Base-by-base conservation (phyloP, 768 basidiomycete species). In the Kwoniella dejecticola region DNA sequence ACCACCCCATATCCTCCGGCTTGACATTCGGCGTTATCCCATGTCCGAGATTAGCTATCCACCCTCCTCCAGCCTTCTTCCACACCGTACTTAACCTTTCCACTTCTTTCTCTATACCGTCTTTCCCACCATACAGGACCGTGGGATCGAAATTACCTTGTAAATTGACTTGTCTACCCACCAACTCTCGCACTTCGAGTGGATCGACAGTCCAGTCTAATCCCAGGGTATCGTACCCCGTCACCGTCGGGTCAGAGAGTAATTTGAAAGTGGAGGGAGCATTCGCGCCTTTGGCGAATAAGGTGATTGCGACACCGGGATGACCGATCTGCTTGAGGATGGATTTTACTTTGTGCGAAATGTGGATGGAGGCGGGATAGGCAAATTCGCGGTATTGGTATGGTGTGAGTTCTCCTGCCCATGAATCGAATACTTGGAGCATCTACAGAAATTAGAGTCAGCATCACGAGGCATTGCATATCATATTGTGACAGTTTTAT, bases 41-140 rank as follows among this genome's bases (percentile, higher is more conserved):
- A 76, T 98, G 96, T 0, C 96, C 96, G 21, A 99, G 81, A 80
- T 98, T 98, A 8, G 90, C 89, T 72, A 98, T 97, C 92, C 94
- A 98, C n/a, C 86, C 89, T 40, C 83, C 83, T 10, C 85, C 84
- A 44, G 69, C 80, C 6, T 72, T 71, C 50, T 83, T 82, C 81
- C 97, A 98, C n/a, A 83, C 83, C 64, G 85, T 82, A 63, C 86
- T 85, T 85, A 93, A 88, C 67, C 88, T 83, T 81, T 91, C 86
- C 38, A 96, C 91, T 67, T 89, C 86, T 38, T 80, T 78, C 80
- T 93, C 90, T 70, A 98, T 97, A 12, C 91, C 91, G 6, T 87
- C 88, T 62, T 81, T 83, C 3, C 91, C 91, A 21, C 90, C 94
- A 65, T 90, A 92, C 50, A 99, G 81, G 30, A 91, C 82, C 62